A percentile compares a stretch with the other conserved stretches of the same genome.
Conservation (phyloP, 345 rosid genomes). For the Jatropha curcas region DNA sequence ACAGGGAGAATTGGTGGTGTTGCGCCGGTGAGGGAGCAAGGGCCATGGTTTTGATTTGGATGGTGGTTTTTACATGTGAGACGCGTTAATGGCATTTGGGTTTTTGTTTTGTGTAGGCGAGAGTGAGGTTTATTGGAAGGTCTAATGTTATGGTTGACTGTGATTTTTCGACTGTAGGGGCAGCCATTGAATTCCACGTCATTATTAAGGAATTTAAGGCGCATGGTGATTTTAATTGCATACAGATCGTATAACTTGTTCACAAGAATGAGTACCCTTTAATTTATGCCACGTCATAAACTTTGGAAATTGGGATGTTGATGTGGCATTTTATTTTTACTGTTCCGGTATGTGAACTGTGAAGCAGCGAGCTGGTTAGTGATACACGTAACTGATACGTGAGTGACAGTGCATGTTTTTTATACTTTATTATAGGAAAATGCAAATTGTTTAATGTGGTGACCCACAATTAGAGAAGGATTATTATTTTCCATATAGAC, state of each 20-base stretch:
- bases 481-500: not conserved
- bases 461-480: conserved; percentile 25
- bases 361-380: too few species aligned
- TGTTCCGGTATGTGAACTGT: too few species aligned
- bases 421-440: not conserved
- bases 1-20: conserved; percentile 12
- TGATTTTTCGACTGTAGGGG: conserved; percentile 21
- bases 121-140: conserved; percentile 20
- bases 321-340: conserved; percentile 6
- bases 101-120: not conserved
- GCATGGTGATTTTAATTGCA: not conserved
- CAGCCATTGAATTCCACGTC: conserved; percentile 45
- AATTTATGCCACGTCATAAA: not conserved
- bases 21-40: conserved; percentile 15
- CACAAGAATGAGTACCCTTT: not conserved
- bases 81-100: conserved; percentile 1
- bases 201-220: conserved; percentile 48
- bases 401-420: too few species aligned
- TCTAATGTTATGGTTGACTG: conserved; percentile 30
- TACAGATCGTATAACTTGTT: conserved; percentile 8
- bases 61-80: conserved; percentile 9
- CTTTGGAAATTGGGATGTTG: too few species aligned
- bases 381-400: too few species aligned
- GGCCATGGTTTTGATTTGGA: not conserved
- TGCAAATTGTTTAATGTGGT: conserved; percentile 33